Conservation (phyloP, 1,284 basidiomycete genomes). For the Xerocomus nothofagi region DNA sequence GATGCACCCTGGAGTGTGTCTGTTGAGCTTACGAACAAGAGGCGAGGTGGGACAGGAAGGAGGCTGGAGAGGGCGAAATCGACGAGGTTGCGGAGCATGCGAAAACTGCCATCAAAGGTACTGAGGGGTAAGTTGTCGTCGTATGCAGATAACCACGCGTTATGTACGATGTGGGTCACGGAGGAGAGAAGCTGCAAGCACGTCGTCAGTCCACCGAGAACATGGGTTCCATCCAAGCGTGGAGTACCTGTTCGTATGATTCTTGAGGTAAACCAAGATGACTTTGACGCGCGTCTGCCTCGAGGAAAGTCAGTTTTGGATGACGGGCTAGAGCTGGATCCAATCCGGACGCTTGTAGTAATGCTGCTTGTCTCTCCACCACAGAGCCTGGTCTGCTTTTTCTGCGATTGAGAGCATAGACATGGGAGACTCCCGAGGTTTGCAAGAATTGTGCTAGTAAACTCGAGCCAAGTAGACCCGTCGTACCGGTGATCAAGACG, state of each 20-base stretch:
- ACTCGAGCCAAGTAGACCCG: constrained; percentile 27
- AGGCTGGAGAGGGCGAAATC: constrained; percentile 40
- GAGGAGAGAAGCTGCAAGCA: constrained; percentile 16
- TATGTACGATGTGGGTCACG: constrained; percentile 30
- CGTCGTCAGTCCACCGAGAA: constrained; percentile 5
- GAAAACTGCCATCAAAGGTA: constrained; percentile 31
- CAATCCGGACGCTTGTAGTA: constrained; percentile 29
- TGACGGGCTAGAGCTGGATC: constrained; percentile 12
- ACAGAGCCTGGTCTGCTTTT: constrained; percentile 10
- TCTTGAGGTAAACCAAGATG: constrained; percentile 13
- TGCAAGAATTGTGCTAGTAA: constrained; percentile 17
- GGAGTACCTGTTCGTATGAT: constrained; percentile 13
- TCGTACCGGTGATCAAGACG: constrained; percentile 33
- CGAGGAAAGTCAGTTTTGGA: constrained; percentile 18
- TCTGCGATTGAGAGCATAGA: constrained; percentile 25
- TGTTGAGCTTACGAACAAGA: constrained; percentile 40
- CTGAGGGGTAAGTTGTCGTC: constrained; percentile 36
- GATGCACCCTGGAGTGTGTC: constrained; percentile 7
- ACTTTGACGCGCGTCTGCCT: constrained; percentile 12
- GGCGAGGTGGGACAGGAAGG: constrained; percentile 24
- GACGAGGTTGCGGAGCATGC: constrained; percentile 40
- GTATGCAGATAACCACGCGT: constrained; percentile 32
- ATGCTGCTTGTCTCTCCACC: constrained; percentile 24
- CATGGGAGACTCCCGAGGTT: constrained; percentile 7
- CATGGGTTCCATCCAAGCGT: neutral